Conservation (phyloP, 257 asterid species). For the Thymus mandschuricus region DNA sequence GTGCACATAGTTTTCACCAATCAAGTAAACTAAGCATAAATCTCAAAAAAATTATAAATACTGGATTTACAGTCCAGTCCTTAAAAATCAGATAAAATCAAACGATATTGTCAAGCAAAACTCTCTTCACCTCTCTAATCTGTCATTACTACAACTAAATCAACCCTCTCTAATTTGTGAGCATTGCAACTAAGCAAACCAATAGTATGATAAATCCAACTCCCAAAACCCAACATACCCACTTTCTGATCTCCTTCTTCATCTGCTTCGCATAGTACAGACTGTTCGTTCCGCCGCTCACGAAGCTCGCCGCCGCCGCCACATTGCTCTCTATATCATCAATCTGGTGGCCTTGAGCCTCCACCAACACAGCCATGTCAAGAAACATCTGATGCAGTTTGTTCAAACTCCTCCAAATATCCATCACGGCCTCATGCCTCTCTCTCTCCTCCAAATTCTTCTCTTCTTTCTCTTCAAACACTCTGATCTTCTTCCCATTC, state of each 20-base stretch:
- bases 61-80: too few relatives aligned
- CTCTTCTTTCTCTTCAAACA: constrained; percentile 45
- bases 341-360: constrained; percentile 68
- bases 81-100: too few relatives aligned
- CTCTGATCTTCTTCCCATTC: constrained; percentile 42
- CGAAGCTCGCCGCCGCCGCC: constrained; percentile 65
- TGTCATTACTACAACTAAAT: not conserved
- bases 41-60: too few relatives aligned
- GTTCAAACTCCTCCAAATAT: constrained; percentile 78
- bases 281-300: constrained; percentile 75
- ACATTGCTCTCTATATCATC: constrained; percentile 71
- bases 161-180: constrained; percentile 30
- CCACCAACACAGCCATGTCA: constrained; percentile 87
- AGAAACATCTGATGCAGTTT: constrained; percentile 91
- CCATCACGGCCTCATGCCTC: constrained; percentile 85
- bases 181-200: constrained; percentile 66
- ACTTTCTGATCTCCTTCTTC: constrained; percentile 50
- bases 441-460: constrained; percentile 55
- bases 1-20: too few relatives aligned
- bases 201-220: constrained; percentile 53
- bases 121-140: not conserved
- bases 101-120: too few relatives aligned
- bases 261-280: constrained; percentile 77
- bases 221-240: constrained; percentile 66
- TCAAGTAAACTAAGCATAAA: not conserved